Percentiles rank a stretch among this genome's conserved stretches.
These are phyloP conservation scores for Flaveria trinervia DNA, from an alignment of 129 eudicot species.

Conservation along the genomic window DNA sequence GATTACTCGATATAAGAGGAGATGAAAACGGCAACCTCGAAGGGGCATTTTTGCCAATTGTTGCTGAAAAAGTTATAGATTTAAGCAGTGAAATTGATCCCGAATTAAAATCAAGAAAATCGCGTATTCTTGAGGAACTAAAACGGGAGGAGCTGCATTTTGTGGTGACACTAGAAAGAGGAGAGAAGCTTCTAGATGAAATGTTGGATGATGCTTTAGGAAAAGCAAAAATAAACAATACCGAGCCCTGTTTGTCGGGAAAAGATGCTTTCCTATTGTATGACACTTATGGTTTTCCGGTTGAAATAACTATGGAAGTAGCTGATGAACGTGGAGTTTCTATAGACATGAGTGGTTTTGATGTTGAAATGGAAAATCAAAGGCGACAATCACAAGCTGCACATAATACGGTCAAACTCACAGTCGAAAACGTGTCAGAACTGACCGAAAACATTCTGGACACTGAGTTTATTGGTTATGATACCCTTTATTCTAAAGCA, in stretches of 20 bases:
- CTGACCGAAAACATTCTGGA: slow-evolving; percentile 56
- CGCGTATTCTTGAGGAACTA: slow-evolving; percentile 75
- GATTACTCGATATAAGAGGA: slow-evolving; percentile 77
- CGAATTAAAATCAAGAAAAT: slow-evolving; percentile 54
- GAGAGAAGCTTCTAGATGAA: slow-evolving; percentile 77
- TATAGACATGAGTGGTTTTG: slow-evolving; percentile 73
- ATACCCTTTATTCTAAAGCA: slow-evolving; percentile 62
- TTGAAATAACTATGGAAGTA: slow-evolving; percentile 84
- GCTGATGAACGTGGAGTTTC: slow-evolving; percentile 75
- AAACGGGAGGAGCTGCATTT: slow-evolving; percentile 80
- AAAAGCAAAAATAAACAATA: slow-evolving; percentile 38
- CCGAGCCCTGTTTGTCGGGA: slow-evolving; percentile 61
- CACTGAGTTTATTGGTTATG: slow-evolving; percentile 78
- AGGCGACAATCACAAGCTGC: slow-evolving; percentile 96
- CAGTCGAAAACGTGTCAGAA: slow-evolving; percentile 69
- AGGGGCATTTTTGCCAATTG: slow-evolving; percentile 76
- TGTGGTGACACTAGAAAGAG: slow-evolving; percentile 77
- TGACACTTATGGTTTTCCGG: slow-evolving; percentile 87
- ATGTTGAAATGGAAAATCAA: slow-evolving; percentile 87
- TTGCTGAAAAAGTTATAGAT: slow-evolving; percentile 79
- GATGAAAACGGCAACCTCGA: slow-evolving; percentile 67
- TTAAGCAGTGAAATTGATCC: slow-evolving; percentile 66
- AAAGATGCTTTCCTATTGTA: slow-evolving; percentile 85
- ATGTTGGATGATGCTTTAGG: slow-evolving; percentile 59
- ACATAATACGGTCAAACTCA: slow-evolving; percentile 78